Evolutionary conservation across 1,284 basidiomycete species (phyloP), one percentile per base, ranked within the genome.

Genomic region (Apiotrichum gamsii): DNA sequence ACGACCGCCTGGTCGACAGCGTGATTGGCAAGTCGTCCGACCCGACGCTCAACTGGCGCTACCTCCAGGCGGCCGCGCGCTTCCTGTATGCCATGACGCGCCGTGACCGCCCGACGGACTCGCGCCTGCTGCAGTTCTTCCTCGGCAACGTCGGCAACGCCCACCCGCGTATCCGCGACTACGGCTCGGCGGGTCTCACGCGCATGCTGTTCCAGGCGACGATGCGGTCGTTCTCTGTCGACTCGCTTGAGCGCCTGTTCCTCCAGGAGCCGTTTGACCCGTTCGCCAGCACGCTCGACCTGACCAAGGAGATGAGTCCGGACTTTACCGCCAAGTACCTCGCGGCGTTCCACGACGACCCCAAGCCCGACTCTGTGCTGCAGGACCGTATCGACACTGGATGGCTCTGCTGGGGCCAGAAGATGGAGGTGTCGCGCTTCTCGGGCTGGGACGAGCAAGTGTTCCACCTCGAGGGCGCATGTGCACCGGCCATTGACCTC

Each of bases 371-470:
- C 34, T 64, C 64, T 1, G 49, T 66, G 20, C 58, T 74, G n/a
- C 58, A 67, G 47, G 94, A 97, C 74, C 88, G 90, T 65, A 74
- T 85, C 19, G 74, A 77, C 39, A 87, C 85, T 2, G 94, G 93
- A 1, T 96, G 94, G 78, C 73, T 97, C 42, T 76, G 82, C 1
- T 96, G 93, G 90, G 77, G 81, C 29, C 72, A 80, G 39, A 76
- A 75, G 31, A 76, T 90, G 48, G 83, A 84, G 61, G 88, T 80
- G 25, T 90, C 91, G 62, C 67, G 69, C 5, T 61, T 76, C 52
- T 62, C 77, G 59, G 61, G 72, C 8, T 79, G 75, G 43, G 76
- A 76, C 32, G 72, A 74, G n/a, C 69, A 76, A 14, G 69, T 78
- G 1, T 77, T 83, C 51, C 49, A 67, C 4, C 90, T 90, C 83